Conservation (phyloP, 176 grass and related monocot genomes). For the Carex littledalei region DNA sequence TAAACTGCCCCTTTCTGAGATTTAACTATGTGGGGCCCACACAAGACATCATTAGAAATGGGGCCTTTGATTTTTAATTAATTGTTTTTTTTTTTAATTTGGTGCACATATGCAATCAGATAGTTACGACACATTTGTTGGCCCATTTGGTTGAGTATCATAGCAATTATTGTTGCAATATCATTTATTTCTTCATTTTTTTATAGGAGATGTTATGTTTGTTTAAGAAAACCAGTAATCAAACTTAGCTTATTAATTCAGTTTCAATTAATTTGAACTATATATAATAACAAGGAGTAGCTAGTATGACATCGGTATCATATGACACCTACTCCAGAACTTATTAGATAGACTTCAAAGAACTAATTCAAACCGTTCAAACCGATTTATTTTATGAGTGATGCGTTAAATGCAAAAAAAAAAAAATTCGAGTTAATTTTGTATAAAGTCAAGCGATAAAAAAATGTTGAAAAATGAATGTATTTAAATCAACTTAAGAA, state of each 20-base stretch:
- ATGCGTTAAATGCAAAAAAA: no score
- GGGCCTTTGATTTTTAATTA: background rate
- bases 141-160: slow-evolving; percentile 12
- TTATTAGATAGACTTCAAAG: no score
- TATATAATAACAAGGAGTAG: no score
- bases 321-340: no score
- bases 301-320: no score
- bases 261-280: background rate
- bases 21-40: background rate
- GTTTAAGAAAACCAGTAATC: background rate
- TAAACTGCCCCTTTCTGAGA: slow-evolving; percentile 5
- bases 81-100: background rate
- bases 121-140: background rate
- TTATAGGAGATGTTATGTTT: background rate
- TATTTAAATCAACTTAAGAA: no score
- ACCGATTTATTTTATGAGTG: no score
- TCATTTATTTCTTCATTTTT: background rate
- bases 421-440: no score
- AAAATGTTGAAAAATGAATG: no score
- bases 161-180: background rate
- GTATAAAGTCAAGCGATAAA: no score
- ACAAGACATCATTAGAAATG: background rate
- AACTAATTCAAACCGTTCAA: no score
- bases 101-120: slow-evolving; percentile 11
- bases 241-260: background rate